Evolutionary conservation across 208 protist genomes (phyloP), one percentile per base, ranked within the genome.

Genomic region (Angomonas deanei): DNA sequence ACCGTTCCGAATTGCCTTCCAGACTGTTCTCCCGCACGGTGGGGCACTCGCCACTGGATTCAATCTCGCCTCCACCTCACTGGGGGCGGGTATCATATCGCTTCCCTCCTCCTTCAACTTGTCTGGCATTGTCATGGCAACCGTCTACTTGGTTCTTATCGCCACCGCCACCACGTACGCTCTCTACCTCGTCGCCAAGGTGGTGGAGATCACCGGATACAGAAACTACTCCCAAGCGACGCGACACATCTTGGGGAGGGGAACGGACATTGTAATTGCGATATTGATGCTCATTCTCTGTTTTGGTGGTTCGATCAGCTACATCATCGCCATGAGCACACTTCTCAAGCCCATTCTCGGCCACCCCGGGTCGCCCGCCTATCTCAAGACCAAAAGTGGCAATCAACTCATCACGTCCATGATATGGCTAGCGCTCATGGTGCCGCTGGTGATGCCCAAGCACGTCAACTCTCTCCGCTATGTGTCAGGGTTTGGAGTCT

Each of bases 401-500:
- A 62, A 66, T 57, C 75, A 77, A 2, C 46, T 86, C 19, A 72
- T 92, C 11, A 75, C 69, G 13, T 72, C 39, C 17, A 31, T 78
- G 47, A 59, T 80, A 17, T 88, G 85, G 88, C 26, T 80, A 31
- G 39, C 60, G 19, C 31, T 80, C 15, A 85, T 92, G 74, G 59
- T 92, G 32, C 88, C 88, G 0, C 64, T 91, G 15, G 64, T 76
- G 3, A 58, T 91, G 21, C 79, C 80, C 11, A 89, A 88, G 70
- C 32, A 74, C 13, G 63, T 91, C 24, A 87, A 90, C 57, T 74
- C 77, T 1, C 68, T 94, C 28, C 82, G 88, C 28, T 91, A 89
- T 60, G 64, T 86, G 26, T 92, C 82, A 1, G 50, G 64, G 0
- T 28, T 83, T 23, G 84, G 72, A 24, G 64, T 92, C 1, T 4